Evolutionary conservation across 768 basidiomycete species (phyloP), one percentile per base, ranked within the genome.

Genomic region (Suillus placidus): DNA sequence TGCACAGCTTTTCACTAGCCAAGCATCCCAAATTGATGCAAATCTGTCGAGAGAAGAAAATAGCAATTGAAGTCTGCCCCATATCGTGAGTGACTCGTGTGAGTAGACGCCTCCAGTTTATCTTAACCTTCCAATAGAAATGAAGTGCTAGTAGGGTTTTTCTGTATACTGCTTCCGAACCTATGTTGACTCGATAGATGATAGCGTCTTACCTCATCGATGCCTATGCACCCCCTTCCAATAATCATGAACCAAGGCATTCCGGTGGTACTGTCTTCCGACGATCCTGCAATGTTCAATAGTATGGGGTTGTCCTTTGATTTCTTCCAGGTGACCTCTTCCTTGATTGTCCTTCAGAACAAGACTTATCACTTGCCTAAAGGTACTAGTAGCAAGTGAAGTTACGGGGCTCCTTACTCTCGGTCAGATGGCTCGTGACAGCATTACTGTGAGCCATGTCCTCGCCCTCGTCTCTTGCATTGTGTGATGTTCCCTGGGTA

Each of bases 221-320:
- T 92, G 85, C 87, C 86, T 5, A 87, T 86, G 82, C 90, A 92
- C 71, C 89, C 89, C 2, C 80, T 92, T 35, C 88, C 90, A 2
- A 79, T 83, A 10, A 69, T 91, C 55, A 74, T 92, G 63, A 91
- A 89, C 75, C 82, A 90, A 68, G 90, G 90, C 0, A 81, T 92
- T 6, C 87, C 88, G 0, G 87, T 92, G 18, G 85, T 85, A 3
- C 80, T 93, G 10, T 87, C 82, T 69, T 90, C 87, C 3, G 91
- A 92, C 70, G 91, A 92, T 70, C 91, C 91, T 1, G 80, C 88
- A 1, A 83, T 87, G 20, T 92, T 92, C 69, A 89, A 88, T 18
- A 89, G 87, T 69, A 86, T 88, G 85, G 90, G 90, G 0, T 79
- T 92, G 7, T 87, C 88, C 1, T 92, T 85, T 72, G 91, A 92